phyloP scores from a whole-genome alignment of 257 asterid species.

The Solanum gracilifrons region DNA sequence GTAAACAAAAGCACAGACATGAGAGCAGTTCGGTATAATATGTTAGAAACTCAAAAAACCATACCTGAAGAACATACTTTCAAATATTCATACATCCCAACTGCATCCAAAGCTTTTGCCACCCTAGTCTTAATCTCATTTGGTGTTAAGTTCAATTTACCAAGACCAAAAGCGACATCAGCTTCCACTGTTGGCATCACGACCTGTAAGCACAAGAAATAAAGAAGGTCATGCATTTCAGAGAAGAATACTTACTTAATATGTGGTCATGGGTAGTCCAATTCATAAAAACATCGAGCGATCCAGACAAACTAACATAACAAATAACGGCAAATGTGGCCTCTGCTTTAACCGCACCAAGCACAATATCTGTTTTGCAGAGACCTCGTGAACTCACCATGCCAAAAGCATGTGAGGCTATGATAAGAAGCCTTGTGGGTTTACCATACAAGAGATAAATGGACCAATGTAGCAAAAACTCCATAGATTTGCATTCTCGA shows the following conservation, averaged over 20 bases:
- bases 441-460: neutral
- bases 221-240: neutral
- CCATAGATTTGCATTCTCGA: neutral
- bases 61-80: conserved; percentile 36
- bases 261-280: neutral
- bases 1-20: neutral
- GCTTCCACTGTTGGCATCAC: conserved; percentile 99
- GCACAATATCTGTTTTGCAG: neutral
- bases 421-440: neutral
- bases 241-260: neutral
- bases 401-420: neutral
- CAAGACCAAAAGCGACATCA: conserved; percentile 95
- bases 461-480: neutral
- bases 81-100: conserved; percentile 82
- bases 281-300: neutral
- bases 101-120: conserved; percentile 72
- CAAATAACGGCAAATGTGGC: neutral
- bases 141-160: conserved; percentile 42
- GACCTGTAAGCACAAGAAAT: conserved; percentile 39
- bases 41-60: neutral
- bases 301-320: neutral
- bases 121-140: conserved; percentile 55
- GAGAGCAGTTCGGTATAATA: neutral
- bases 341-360: neutral
- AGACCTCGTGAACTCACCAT: neutral